These are phyloP conservation scores for Lunularia cruciata DNA, from an alignment of 225 moss, liverwort and hornwort genomes.

Conservation along the genomic window DNA sequence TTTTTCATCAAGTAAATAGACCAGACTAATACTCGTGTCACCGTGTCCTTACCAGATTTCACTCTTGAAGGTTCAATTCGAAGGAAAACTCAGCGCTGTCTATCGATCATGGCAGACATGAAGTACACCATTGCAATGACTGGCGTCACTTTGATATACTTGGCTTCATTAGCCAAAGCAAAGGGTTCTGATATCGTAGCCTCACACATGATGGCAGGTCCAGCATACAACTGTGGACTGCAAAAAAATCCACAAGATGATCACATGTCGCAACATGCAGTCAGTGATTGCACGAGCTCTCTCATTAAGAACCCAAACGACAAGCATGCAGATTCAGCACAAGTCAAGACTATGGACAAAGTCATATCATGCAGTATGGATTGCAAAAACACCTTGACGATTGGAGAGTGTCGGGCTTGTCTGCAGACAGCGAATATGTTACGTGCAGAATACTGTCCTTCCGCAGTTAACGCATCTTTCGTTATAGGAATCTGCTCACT, in stretches of 20 bases:
- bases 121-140: no score
- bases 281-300: background rate
- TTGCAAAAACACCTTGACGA: background rate
- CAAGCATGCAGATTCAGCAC: background rate
- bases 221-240: constrained; percentile 1
- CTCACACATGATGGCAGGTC: background rate
- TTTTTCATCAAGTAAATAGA: no score
- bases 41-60: no score
- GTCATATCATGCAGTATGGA: background rate
- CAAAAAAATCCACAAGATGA: background rate
- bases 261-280: background rate
- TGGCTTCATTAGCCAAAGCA: background rate
- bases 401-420: background rate
- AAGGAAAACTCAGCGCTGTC: no score
- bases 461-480: background rate
- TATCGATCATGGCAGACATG: no score
- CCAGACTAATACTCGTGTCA: no score
- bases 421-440: background rate
- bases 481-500: background rate
- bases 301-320: background rate
- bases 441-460: background rate
- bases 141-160: background rate
- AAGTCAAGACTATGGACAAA: background rate
- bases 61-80: no score
- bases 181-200: background rate